Conservation (phyloP, 139 green algal species). For the Gonium pectorale region DNA sequence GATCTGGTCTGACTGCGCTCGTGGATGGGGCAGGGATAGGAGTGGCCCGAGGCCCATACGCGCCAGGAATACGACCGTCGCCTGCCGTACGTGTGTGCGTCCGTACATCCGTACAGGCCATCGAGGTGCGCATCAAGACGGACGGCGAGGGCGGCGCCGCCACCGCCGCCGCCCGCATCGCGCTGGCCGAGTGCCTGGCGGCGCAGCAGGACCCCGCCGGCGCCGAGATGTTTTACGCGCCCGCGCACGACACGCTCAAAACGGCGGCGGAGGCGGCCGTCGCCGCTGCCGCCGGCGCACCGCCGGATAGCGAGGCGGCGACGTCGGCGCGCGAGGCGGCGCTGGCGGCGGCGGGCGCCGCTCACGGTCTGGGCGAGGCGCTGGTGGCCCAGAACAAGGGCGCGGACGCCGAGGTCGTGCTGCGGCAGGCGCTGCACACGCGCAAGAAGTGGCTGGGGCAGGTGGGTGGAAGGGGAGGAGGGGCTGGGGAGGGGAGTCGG, state of each 20-base stretch:
- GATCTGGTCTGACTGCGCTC: too few species aligned
- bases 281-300: not conserved
- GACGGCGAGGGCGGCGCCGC: constrained; percentile 5
- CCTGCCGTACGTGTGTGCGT: too few species aligned
- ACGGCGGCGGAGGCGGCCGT: not conserved
- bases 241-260: constrained; percentile 1
- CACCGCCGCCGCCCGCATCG: constrained; percentile 18
- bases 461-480: not conserved
- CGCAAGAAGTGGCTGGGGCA: constrained; percentile 18
- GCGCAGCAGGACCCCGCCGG: constrained; percentile 27
- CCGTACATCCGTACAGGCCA: too few species aligned
- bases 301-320: too few species aligned
- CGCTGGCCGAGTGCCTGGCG: constrained; percentile 15
- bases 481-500: not conserved
- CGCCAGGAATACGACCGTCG: too few species aligned
- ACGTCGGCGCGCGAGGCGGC: not conserved
- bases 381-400: not conserved
- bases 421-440: constrained; percentile 33
- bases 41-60: too few species aligned
- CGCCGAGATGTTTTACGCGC: constrained; percentile 1
- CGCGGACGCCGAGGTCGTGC: constrained; percentile 33
- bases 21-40: too few species aligned
- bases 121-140: constrained; percentile 19
- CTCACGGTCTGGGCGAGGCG: constrained; percentile 9
- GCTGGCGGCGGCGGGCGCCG: not conserved